These are phyloP conservation scores for Erodium chrysanthum DNA, from an alignment of 441 rosid genomes.

Conservation along the genomic window DNA sequence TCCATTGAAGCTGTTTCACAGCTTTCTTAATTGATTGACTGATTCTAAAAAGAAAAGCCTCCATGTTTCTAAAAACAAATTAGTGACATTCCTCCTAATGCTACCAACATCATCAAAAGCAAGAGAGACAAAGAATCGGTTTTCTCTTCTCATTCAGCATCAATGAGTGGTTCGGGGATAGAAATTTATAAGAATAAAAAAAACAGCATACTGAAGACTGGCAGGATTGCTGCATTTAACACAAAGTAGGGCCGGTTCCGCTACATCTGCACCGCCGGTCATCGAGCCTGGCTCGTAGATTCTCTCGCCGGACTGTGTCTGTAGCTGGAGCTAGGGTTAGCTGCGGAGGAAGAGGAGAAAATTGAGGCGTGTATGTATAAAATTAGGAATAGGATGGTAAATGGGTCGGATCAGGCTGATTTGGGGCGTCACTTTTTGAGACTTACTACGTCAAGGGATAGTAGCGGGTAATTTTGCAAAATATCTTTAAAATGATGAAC, in stretches of 20 bases:
- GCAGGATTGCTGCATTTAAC: conserved; percentile 70
- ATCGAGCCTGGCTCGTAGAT: conserved; percentile 21
- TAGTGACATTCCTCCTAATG: too few species aligned
- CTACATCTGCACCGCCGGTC: conserved; percentile 58
- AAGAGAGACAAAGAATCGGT: too few species aligned
- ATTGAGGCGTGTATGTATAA: not conserved
- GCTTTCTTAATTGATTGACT: not conserved
- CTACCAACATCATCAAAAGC: too few species aligned
- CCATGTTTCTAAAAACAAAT: too few species aligned
- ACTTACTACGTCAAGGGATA: too few species aligned
- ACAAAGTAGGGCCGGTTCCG: conserved; percentile 41
- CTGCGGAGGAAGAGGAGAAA: not conserved
- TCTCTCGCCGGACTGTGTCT: not conserved
- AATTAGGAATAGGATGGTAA: too few species aligned
- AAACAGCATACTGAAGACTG: conserved; percentile 55
- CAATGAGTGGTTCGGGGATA: too few species aligned
- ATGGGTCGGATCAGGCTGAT: too few species aligned
- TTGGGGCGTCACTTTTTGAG: too few species aligned
- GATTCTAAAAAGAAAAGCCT: not conserved
- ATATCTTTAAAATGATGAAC: too few species aligned
- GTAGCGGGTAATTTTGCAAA: too few species aligned
- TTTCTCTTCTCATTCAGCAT: too few species aligned
- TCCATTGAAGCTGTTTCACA: not conserved
- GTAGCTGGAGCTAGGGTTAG: not conserved
- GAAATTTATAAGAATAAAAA: not conserved